phyloP scores from a whole-genome alignment of 169 alveolate species.

The Eimeria falciformis region DNA sequence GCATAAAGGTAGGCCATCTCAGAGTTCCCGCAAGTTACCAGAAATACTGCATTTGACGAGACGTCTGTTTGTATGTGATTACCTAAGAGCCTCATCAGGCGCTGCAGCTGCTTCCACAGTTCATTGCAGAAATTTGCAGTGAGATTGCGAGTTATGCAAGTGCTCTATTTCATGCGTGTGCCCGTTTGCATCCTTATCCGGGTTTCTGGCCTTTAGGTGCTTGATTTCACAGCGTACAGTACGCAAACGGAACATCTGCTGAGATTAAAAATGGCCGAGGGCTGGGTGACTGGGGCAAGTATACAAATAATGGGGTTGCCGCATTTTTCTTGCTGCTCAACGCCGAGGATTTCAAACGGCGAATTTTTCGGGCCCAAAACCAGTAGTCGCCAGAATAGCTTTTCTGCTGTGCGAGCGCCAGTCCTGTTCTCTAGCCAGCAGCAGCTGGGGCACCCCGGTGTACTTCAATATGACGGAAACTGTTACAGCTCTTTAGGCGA shows the following conservation, averaged over 20 bases:
- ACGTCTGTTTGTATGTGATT: background rate
- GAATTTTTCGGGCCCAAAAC: background rate
- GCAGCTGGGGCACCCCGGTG: too few relatives aligned
- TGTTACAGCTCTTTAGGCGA: too few relatives aligned
- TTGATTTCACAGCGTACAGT: constrained; percentile 34
- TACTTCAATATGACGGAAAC: too few relatives aligned
- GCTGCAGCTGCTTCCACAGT: background rate
- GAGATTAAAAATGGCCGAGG: constrained; percentile 56
- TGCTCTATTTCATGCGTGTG: background rate
- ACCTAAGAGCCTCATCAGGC: background rate
- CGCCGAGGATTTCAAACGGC: constrained; percentile 19
- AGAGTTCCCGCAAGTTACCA: background rate
- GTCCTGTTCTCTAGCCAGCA: too few relatives aligned
- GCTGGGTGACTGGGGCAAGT: constrained; percentile 65
- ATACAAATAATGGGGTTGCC: constrained; percentile 7
- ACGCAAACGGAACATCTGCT: constrained; percentile 27
- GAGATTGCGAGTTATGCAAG: background rate
- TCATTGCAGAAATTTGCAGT: background rate
- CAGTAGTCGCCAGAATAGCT: too few relatives aligned
- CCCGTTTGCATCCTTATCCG: background rate
- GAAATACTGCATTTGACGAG: background rate
- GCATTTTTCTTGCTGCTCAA: constrained; percentile 8
- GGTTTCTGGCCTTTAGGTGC: constrained; percentile 34
- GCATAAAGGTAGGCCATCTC: background rate
- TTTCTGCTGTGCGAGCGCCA: too few relatives aligned